Base-by-base conservation (phyloP, 768 basidiomycete genomes). In the Mycena sanguinolenta region DNA sequence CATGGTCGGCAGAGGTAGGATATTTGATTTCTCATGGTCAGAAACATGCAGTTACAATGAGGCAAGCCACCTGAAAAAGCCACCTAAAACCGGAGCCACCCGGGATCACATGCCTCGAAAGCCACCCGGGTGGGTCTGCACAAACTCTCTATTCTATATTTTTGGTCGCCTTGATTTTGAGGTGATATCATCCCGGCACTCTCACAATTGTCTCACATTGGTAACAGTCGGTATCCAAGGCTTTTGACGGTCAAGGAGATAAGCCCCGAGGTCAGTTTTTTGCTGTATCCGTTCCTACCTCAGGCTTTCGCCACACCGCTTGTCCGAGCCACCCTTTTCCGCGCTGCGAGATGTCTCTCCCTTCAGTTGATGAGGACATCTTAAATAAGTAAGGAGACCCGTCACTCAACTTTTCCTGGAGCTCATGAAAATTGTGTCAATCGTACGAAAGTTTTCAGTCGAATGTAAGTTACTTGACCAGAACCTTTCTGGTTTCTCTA, bases 1-100 rank as follows among this genome's bases (percentile, higher is more conserved):
- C 42, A 44, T 44, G 42, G 42, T 44, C 17, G 16, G 42, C 42
- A 44, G 42, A 44, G 42, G 42, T 44, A 44, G 42, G 42, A 44
- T 44, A 44, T 17, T 44, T 17, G 17, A 44, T 44, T 44, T 44
- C 42, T 44, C 42, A 44, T 17, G 19, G 42, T 44, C 42, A 44
- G 7, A 23, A 49, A 49, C 46, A 49, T 49, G 46, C 23, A n/a
- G 46, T 49, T 49, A 2, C 42, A 6, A 49, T 23, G 46, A 49
- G 46, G 17, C 46, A 49, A 49, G 21, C 46, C 46, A 49, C 46
- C 46, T 49, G 46, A 49, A 49, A 49, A 49, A 49, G 46, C 46
- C 46, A 49, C 46, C 46, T 49, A 44, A 44, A 19, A 44, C 42
- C 42, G 42, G 42, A 49, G 46, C 46, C 46, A 49, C 46, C 46